phyloP scores from a whole-genome alignment of 2,329 filamentous ascomycete genomes.

The Fusarium coffeatum region DNA sequence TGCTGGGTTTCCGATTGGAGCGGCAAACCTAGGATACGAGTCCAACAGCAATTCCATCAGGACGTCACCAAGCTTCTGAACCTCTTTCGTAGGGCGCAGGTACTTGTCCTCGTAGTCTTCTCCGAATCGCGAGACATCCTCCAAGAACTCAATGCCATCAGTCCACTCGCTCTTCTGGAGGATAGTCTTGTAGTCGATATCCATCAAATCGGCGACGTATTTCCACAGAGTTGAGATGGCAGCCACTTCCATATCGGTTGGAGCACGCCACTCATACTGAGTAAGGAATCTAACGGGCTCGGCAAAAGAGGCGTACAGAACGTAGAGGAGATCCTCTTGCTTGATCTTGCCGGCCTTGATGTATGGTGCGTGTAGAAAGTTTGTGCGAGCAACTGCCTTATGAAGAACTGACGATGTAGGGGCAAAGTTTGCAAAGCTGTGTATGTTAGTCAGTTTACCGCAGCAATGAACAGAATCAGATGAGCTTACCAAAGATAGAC shows the following conservation, averaged over 20 bases:
- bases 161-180: constrained; percentile 56
- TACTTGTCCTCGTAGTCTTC: constrained; percentile 67
- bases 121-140: constrained; percentile 62
- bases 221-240: constrained; percentile 79
- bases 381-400: constrained; percentile 54
- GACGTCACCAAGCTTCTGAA: constrained; percentile 65
- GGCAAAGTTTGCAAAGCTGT: constrained; percentile 48
- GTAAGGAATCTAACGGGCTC: constrained; percentile 74
- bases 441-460: not conserved
- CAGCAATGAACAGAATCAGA: not conserved
- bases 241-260: constrained; percentile 75
- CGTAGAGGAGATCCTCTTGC: constrained; percentile 55
- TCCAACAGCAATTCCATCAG: constrained; percentile 71
- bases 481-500: constrained; percentile 52
- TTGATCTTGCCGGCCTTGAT: constrained; percentile 52
- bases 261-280: constrained; percentile 75
- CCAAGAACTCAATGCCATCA: constrained; percentile 64
- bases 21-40: constrained; percentile 59
- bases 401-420: constrained; percentile 49
- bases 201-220: constrained; percentile 75
- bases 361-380: constrained; percentile 54
- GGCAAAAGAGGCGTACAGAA: constrained; percentile 68
- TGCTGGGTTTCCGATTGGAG: constrained; percentile 61
- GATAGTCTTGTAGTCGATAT: constrained; percentile 63
- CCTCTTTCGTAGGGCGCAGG: constrained; percentile 66